A percentile compares a stretch with the other conserved stretches of the same genome.
Conservation (phyloP, 805 yeast species). For the Spathaspora sp. region DNA sequence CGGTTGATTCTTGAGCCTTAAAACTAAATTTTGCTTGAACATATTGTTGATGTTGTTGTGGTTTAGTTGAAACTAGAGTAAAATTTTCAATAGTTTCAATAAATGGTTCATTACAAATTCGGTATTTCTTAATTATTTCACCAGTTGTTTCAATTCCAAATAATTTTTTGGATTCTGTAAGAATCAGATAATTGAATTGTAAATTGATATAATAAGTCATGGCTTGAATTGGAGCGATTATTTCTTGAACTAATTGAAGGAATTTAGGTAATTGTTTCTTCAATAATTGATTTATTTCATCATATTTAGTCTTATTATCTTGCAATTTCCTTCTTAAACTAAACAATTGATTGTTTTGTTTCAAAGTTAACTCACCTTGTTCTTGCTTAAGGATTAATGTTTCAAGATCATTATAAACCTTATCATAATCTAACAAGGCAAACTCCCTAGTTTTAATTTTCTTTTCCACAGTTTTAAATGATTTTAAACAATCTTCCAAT, state of each 20-base stretch:
- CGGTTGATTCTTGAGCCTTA: slow-evolving; percentile 33
- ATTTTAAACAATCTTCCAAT: slow-evolving; percentile 7
- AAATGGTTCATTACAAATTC: slow-evolving; percentile 6
- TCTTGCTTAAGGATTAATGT: slow-evolving; percentile 29
- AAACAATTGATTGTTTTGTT: slow-evolving; percentile 23
- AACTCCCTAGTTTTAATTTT: slow-evolving; percentile 25
- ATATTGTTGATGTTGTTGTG: slow-evolving; percentile 11
- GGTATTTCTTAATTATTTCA: slow-evolving; percentile 8
- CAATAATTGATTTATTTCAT: slow-evolving; percentile 31
- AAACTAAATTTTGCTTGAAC: slow-evolving; percentile 43
- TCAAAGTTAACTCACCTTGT: slow-evolving; percentile 28
- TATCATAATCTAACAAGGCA: slow-evolving; percentile 37
- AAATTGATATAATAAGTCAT: slow-evolving; percentile 37
- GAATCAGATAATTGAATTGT: slow-evolving; percentile 27
- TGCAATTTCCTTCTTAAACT: slow-evolving; percentile 24
- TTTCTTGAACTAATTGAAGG: slow-evolving; percentile 24
- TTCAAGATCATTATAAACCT: slow-evolving; percentile 24
- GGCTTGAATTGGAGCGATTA: slow-evolving; percentile 28
- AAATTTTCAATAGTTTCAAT: slow-evolving; percentile 14
- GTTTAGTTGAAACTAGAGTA: slow-evolving; percentile 21
- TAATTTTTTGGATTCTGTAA: slow-evolving; percentile 1
- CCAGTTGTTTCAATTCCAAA: not conserved
- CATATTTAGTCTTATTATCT: slow-evolving; percentile 23
- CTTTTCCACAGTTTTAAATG: slow-evolving; percentile 21
- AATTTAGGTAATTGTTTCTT: slow-evolving; percentile 47